These are phyloP conservation scores for Nemania diffusa DNA, from an alignment of 2,329 filamentous ascomycete genomes.

Conservation along the genomic window DNA sequence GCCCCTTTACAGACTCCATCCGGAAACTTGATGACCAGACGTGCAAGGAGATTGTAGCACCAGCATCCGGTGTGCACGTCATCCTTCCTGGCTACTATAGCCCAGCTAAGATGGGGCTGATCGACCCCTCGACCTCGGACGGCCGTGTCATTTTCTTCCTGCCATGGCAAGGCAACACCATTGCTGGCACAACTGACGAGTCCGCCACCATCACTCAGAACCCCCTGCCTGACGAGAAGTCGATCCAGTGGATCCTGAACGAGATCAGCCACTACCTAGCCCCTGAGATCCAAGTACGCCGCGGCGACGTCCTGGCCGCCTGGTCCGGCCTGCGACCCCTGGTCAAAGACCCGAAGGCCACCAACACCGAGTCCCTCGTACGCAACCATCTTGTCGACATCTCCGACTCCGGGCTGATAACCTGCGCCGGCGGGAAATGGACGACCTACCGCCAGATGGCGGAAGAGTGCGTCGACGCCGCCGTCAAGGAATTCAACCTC, in stretches of 20 bases:
- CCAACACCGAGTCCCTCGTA: conserved; percentile 87
- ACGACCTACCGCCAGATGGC: conserved; percentile 95
- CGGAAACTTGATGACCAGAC: conserved; percentile 82
- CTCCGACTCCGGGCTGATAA: conserved; percentile 82
- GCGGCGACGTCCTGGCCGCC: conserved; percentile 87
- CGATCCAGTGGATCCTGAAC: conserved; percentile 87
- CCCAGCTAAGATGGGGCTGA: conserved; percentile 85
- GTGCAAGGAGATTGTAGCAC: conserved; percentile 82
- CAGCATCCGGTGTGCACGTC: conserved; percentile 86
- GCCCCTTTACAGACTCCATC: conserved; percentile 86
- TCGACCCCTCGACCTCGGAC: conserved; percentile 87
- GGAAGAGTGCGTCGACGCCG: conserved; percentile 86
- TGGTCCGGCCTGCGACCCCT: conserved; percentile 90
- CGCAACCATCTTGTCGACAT: conserved; percentile 86
- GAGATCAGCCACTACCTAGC: conserved; percentile 85
- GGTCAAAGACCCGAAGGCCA: conserved; percentile 85
- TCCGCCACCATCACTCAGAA: conserved; percentile 77
- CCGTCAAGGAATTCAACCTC: conserved; percentile 75
- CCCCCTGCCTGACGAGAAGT: conserved; percentile 81
- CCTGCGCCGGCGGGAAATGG: conserved; percentile 91
- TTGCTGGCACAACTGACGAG: conserved; percentile 87
- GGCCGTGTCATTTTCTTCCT: conserved; percentile 93
- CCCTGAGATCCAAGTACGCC: conserved; percentile 84
- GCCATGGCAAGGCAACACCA: conserved; percentile 92
- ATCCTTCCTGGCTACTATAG: conserved; percentile 89